Evolutionary conservation across 1,139 yeast species (phyloP), one percentile per base, ranked within the genome.

Genomic region (Saccharomyces hybrid): DNA sequence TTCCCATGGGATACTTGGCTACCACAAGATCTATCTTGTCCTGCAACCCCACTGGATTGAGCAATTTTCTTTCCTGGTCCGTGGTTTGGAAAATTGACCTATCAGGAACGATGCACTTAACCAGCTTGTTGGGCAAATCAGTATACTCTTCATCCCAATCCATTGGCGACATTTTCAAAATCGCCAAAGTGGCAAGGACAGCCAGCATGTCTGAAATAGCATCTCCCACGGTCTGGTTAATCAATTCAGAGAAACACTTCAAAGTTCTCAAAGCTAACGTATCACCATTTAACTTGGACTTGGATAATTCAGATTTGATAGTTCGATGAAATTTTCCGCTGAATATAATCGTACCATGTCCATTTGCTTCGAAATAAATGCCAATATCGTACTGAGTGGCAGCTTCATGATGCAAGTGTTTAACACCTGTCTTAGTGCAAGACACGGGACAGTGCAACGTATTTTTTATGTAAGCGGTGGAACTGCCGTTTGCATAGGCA

Each of bases 141-240:
- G 79, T 75, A 70, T 93, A 93, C 51, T 82, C 82, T 27, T 73
- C 65, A 67, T 88, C 82, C 99, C 99, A 93, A 49, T 80, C 78
- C 11, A 71, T 70, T 3, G 96, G 89, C 2, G 80, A 66, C 75
- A 78, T 72, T 6, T 78, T 67, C 64, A 86, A 77, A 61, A 81
- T 78, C 23, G 80, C 73, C 49, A 87, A 72, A 26, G 91, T 83
- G 2, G 83, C 79, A 59, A 91, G 74, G 1, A 93, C 90, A 3
- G 86, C 82, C 58, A 93, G 73, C 69, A 93, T 76, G 69, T 95
- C 99, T 20, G 96, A 83, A 54, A 95, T 84, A 4, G 99, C 96
- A 70, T 93, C 99, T 44, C 99, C 99, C 7, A 93, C 98, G 0
- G 98, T 87, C 71, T 93, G 99, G 71, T 93, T 93, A 67, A 93